Evolutionary conservation across 768 basidiomycete species (phyloP).

Genomic region (Lactarius hatsudake): DNA sequence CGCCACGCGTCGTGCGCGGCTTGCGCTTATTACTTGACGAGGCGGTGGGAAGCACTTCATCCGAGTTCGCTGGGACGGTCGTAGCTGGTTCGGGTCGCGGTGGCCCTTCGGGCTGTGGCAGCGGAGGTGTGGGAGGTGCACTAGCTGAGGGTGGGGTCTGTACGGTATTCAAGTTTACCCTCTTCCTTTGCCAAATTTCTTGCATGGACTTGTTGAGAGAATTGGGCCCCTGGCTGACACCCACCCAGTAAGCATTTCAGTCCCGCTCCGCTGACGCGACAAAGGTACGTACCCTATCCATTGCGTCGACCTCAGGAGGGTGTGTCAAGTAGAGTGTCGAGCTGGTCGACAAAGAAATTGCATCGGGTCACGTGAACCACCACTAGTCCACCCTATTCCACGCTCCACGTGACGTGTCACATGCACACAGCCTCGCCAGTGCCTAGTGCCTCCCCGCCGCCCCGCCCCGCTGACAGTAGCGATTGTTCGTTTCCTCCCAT

Average conservation of each 20-base stretch:
- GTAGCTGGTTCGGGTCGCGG: slow-evolving; percentile 10
- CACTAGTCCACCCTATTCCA: too few relatives aligned
- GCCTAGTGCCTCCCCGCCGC: too few relatives aligned
- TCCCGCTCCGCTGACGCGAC: too few relatives aligned
- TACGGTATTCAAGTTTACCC: slow-evolving; percentile 60
- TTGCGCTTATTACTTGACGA: slow-evolving; percentile 64
- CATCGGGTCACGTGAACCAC: not conserved
- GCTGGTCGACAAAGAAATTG: too few relatives aligned
- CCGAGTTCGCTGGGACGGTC: not conserved
- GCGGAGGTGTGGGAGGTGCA: slow-evolving; percentile 27
- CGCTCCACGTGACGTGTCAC: too few relatives aligned
- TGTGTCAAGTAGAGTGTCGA: not conserved
- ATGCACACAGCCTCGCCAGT: not conserved
- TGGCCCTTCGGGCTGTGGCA: slow-evolving; percentile 19
- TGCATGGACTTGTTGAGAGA: slow-evolving; percentile 77
- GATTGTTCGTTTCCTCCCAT: not conserved
- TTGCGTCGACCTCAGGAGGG: not conserved
- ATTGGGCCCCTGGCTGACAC: slow-evolving; percentile 66
- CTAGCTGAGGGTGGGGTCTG: slow-evolving; percentile 29
- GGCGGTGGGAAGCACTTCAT: slow-evolving; percentile 28
- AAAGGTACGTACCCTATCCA: not conserved
- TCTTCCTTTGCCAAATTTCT: slow-evolving; percentile 74
- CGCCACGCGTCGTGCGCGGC: slow-evolving; percentile 51
- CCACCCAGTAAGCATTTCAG: slow-evolving; percentile 27
- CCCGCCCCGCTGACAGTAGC: not conserved